phyloP scores from a whole-genome alignment of 2,329 filamentous ascomycete genomes.

The Parafenestella ontariensis region DNA sequence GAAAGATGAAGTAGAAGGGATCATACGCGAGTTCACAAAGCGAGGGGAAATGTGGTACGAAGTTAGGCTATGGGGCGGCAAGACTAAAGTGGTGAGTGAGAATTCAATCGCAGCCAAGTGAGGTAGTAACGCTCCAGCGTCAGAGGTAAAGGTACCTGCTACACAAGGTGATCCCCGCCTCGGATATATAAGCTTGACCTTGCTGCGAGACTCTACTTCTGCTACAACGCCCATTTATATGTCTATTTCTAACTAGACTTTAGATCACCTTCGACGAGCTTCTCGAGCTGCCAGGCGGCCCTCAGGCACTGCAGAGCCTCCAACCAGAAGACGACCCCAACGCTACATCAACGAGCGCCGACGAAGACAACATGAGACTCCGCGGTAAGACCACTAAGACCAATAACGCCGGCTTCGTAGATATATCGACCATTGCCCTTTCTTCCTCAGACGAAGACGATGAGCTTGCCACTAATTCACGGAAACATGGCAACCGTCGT shows the following conservation, averaged over 20 bases:
- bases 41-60: slow-evolving; percentile 48
- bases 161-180: background rate
- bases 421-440: slow-evolving; percentile 37
- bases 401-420: slow-evolving; percentile 32
- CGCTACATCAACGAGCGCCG: slow-evolving; percentile 16
- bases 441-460: slow-evolving; percentile 43
- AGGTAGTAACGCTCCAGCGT: background rate
- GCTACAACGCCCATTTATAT: background rate
- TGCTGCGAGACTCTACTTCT: background rate
- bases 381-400: slow-evolving; percentile 24
- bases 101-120: background rate
- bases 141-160: slow-evolving; percentile 7
- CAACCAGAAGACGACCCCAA: slow-evolving; percentile 33
- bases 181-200: background rate
- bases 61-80: slow-evolving; percentile 52
- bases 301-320: slow-evolving; percentile 54
- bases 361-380: slow-evolving; percentile 31
- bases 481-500: slow-evolving; percentile 25
- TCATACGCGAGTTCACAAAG: slow-evolving; percentile 49
- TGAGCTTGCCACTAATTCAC: slow-evolving; percentile 10
- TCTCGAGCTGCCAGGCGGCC: slow-evolving; percentile 55
- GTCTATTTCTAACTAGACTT: background rate
- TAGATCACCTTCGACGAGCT: slow-evolving; percentile 58
- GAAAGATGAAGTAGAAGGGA: slow-evolving; percentile 44
- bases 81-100: slow-evolving; percentile 51